phyloP scores from a whole-genome alignment of 2,329 filamentous ascomycete species.

The Stachybotrys elegans region DNA sequence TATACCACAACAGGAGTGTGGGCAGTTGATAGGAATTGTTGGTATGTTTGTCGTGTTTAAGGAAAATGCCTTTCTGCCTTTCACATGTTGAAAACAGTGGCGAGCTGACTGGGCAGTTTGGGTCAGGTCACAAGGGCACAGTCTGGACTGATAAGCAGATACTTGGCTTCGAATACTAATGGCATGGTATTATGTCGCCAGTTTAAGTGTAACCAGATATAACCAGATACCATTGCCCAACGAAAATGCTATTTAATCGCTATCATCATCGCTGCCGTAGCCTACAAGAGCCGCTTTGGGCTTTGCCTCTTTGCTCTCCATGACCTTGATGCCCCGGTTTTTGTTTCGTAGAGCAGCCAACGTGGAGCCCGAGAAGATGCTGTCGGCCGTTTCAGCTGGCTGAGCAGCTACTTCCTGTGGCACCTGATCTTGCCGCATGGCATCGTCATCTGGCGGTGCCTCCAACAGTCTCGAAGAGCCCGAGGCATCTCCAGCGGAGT shows the following conservation, averaged over 20 bases:
- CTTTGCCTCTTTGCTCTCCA: conserved; percentile 41
- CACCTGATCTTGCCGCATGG: background rate
- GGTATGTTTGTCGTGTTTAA: too few relatives aligned
- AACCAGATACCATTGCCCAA: background rate
- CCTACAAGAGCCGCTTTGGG: conserved; percentile 9
- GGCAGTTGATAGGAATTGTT: too few relatives aligned
- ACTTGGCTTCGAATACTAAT: too few relatives aligned
- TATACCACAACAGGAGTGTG: too few relatives aligned
- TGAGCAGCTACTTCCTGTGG: background rate
- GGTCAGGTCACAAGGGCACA: too few relatives aligned
- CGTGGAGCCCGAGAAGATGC: background rate
- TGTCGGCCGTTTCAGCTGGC: background rate
- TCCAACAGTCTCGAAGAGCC: background rate
- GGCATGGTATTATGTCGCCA: too few relatives aligned
- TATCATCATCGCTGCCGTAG: conserved; percentile 3
- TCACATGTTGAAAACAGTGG: too few relatives aligned
- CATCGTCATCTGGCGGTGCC: background rate
- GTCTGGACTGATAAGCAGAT: too few relatives aligned
- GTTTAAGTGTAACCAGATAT: too few relatives aligned
- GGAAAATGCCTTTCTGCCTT: too few relatives aligned
- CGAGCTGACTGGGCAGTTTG: too few relatives aligned
- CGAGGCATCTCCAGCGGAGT: background rate
- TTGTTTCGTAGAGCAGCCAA: background rate
- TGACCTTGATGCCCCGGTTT: conserved; percentile 4
- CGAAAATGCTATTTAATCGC: background rate